Evolutionary conservation across 179 eudicot genomes (phyloP).

Genomic region (Beta macrorhiza): DNA sequence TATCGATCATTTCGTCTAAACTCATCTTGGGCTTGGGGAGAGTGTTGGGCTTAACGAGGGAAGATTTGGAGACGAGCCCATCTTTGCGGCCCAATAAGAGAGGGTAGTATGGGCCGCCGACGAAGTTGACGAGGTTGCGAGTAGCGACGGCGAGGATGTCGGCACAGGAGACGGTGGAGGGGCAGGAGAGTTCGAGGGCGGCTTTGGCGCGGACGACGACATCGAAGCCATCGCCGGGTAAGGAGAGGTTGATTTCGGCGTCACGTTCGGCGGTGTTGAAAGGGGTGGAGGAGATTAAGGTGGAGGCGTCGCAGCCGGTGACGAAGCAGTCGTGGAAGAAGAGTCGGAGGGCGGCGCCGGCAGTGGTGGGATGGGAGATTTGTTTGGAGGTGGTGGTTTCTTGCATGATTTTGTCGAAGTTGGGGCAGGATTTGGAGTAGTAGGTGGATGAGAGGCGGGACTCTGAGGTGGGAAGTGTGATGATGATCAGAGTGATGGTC

Average conservation of each 20-base stretch:
- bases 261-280: slow-evolving; percentile 43
- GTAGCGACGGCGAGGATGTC: slow-evolving; percentile 39
- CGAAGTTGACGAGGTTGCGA: slow-evolving; percentile 34
- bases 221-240: slow-evolving; percentile 52
- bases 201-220: slow-evolving; percentile 47
- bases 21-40: slow-evolving; percentile 38
- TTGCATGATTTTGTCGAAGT: slow-evolving; percentile 36
- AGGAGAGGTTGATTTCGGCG: slow-evolving; percentile 48
- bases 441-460: slow-evolving; percentile 30
- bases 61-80: slow-evolving; percentile 32
- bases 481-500: background rate
- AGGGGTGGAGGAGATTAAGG: slow-evolving; percentile 38
- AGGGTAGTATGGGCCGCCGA: slow-evolving; percentile 41
- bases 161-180: slow-evolving; percentile 41
- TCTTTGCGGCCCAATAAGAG: slow-evolving; percentile 46
- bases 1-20: slow-evolving; percentile 25
- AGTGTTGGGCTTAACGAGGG: slow-evolving; percentile 10
- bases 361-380: slow-evolving; percentile 38
- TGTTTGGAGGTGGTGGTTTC: slow-evolving; percentile 48
- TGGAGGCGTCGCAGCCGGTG: slow-evolving; percentile 51
- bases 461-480: background rate
- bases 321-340: slow-evolving; percentile 48
- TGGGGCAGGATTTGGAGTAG: slow-evolving; percentile 48
- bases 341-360: slow-evolving; percentile 37
- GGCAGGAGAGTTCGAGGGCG: slow-evolving; percentile 37